Conservation (phyloP, 2,329 filamentous ascomycete species). For the Xylaria sp. region DNA sequence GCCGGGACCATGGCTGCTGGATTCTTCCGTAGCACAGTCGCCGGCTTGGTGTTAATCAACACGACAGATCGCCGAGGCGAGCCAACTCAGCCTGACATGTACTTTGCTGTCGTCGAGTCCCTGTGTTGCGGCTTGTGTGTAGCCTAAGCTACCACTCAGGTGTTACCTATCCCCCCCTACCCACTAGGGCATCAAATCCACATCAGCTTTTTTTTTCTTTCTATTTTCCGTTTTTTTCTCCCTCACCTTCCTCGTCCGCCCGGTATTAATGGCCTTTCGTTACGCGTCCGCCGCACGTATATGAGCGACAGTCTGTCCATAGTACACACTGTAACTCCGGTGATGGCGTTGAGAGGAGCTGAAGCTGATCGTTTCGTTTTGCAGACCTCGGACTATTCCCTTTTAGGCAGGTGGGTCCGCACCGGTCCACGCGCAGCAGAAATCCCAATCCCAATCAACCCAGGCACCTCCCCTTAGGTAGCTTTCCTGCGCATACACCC, state of each 20-base stretch:
- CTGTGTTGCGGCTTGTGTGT: conserved; percentile 3
- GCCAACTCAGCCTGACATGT: conserved; percentile 8
- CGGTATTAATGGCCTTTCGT: not conserved
- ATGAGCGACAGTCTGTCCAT: not conserved
- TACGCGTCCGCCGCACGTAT: not conserved
- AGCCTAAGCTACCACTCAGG: conserved; percentile 6
- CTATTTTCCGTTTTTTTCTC: not conserved
- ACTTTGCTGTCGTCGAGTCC: conserved; percentile 1
- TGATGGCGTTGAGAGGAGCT: conserved; percentile 7
- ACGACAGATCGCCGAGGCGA: not conserved
- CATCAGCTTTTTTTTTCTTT: not conserved
- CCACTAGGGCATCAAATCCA: not conserved
- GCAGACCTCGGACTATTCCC: conserved; percentile 24
- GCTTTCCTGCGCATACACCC: too few relatives aligned
- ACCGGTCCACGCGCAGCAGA: not conserved
- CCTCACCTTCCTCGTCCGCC: not conserved
- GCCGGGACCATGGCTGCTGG: conserved; percentile 6
- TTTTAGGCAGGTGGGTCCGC: conserved; percentile 18
- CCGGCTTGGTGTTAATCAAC: conserved; percentile 10
- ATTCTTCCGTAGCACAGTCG: not conserved
- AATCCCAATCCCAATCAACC: not conserved
- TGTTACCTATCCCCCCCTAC: not conserved
- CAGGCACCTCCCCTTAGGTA: too few relatives aligned
- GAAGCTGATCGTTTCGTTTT: conserved; percentile 22
- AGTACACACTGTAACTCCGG: not conserved